Evolutionary conservation across 2,329 filamentous ascomycete species (phyloP), one percentile per base, ranked within the genome.

Genomic region (Fusarium virguliforme): DNA sequence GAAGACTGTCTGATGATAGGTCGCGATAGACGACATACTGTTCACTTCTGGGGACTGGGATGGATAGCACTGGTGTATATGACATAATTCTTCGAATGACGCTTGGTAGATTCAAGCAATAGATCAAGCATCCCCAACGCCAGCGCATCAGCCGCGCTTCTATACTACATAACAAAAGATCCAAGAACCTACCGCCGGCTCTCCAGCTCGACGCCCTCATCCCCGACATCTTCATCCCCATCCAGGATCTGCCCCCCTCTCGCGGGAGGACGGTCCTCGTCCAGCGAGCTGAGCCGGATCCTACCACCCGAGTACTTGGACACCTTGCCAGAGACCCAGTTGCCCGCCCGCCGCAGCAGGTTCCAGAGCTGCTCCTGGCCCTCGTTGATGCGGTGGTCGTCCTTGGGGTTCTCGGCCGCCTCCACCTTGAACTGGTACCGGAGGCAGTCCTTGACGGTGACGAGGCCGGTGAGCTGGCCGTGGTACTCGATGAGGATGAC

Each of bases 391-490:
- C 84, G 81, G 48, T 86, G 83, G 63, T 91, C 89, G 34, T 89
- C 86, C 64, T 88, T 87, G 4, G 89, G 89, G 74, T 93, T 91
- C 81, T 96, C 94, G 43, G 92, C 90, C 8, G 93, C 93, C 80
- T 99, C 96, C 1, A 93, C 94, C 84, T 96, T 97, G 88, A 98
- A 97, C 81, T 99, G 95, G 77, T 97, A 98, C 79, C 96, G 97
- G 62, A 99, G 84, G 74, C 96, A 98, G 79, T 99, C 96, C 80
- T 99, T 99, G 68, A 98, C 93, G 0, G 96, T 99, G 1, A 99
- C 93, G 0, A 99, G 86, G 0, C 96, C 96, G 0, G 88, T 89
- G 2, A 99, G 86, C 55, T 89, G 89, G 13, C 96, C 96, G 64
- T 93, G 92, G 78, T 97, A 92, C 80, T 99, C 96, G 40, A 98